phyloP scores from a whole-genome alignment of 73 alveolate genomes.

The Paramecium primaurelia region DNA sequence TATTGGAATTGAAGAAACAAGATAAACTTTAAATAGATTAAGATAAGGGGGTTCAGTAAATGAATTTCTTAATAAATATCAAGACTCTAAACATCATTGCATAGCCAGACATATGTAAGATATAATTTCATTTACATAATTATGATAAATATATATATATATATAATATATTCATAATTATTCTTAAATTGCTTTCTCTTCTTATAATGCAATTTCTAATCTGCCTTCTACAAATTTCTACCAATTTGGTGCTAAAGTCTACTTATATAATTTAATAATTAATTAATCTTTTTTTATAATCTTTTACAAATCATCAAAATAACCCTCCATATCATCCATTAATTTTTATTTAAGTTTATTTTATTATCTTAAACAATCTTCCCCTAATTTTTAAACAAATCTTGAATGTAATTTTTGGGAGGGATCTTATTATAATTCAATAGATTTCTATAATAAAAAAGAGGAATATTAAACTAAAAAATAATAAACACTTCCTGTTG shows the following conservation, averaged over 20 bases:
- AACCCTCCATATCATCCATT: neutral
- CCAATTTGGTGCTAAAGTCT: neutral
- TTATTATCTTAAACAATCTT: neutral
- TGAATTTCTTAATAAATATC: constrained; percentile 9
- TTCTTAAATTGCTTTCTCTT: neutral
- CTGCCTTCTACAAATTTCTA: neutral
- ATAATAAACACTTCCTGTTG: neutral
- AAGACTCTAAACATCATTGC: neutral
- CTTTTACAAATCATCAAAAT: neutral
- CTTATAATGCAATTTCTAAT: neutral
- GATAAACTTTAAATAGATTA: neutral
- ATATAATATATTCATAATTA: neutral
- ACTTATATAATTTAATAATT: neutral
- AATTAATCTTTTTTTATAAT: neutral
- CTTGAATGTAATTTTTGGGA: neutral
- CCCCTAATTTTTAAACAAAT: neutral
- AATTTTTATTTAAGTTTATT: neutral
- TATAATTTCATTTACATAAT: neutral
- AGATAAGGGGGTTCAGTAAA: neutral
- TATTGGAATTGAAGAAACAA: constrained; percentile 4
- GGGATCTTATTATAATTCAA: neutral
- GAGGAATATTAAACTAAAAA: neutral
- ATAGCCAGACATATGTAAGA: neutral
- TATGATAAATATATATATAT: neutral
- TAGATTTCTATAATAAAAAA: neutral